Conservation (phyloP, 2,329 filamentous ascomycete species). For the Rhinocladiella similis region DNA sequence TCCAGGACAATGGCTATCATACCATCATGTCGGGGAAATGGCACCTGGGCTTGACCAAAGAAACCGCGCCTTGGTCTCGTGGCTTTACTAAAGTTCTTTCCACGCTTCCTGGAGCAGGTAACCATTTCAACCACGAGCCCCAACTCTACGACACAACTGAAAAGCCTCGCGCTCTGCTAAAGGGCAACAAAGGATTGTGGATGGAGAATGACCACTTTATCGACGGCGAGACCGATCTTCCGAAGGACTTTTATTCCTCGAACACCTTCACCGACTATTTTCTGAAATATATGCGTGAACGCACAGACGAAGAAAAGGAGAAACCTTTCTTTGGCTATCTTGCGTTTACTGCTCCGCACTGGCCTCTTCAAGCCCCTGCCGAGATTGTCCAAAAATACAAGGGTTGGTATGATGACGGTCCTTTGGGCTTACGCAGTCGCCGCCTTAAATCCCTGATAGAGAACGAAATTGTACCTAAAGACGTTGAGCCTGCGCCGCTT, state of each 20-base stretch:
- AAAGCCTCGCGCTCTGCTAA: too few species aligned
- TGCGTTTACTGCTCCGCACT: conserved; percentile 63
- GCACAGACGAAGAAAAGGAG: conserved; percentile 15
- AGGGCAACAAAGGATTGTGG: too few species aligned
- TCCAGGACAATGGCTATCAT: conserved; percentile 36
- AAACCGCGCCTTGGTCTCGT: conserved; percentile 29
- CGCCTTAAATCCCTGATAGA: too few species aligned
- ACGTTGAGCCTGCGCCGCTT: too few species aligned
- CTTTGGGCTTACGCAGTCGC: too few species aligned
- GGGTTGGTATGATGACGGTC: too few species aligned
- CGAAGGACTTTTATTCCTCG: too few species aligned
- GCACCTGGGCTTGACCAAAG: conserved; percentile 35
- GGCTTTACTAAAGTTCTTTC: conserved; percentile 34
- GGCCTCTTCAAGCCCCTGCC: conserved; percentile 60
- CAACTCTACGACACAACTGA: neutral
- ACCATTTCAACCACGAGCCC: conserved; percentile 38
- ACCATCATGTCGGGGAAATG: conserved; percentile 39
- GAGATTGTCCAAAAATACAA: conserved; percentile 58
- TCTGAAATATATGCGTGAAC: too few species aligned
- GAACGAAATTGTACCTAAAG: too few species aligned
- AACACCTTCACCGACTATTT: too few species aligned
- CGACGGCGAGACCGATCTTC: too few species aligned
- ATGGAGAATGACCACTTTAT: too few species aligned
- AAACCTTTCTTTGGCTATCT: conserved; percentile 13
- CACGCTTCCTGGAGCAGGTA: conserved; percentile 33